Evolutionary conservation across 116 monocot genomes (phyloP).

Genomic region (Cymodocea nodosa): DNA sequence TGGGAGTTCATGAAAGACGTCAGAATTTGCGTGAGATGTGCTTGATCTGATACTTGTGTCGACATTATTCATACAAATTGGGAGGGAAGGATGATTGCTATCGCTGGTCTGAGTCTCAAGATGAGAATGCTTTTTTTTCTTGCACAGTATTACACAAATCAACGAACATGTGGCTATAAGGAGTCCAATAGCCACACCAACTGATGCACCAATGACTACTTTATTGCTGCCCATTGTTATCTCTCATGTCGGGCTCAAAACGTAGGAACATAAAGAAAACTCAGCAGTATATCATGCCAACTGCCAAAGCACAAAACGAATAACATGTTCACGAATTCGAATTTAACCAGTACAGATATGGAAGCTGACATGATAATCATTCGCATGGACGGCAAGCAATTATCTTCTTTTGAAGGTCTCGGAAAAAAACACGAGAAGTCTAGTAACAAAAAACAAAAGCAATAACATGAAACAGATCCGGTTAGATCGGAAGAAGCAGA

Average conservation of each 20-base stretch:
- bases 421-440: no score
- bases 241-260: neutral
- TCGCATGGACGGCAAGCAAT: no score
- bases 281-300: neutral
- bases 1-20: constrained; percentile 11
- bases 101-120: constrained; percentile 13
- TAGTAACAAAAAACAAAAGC: no score
- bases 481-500: no score
- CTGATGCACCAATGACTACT: constrained; percentile 48
- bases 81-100: constrained; percentile 26
- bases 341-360: no score
- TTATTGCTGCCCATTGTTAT: neutral
- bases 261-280: neutral
- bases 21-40: constrained; percentile 45
- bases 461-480: no score
- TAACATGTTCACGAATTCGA: neutral
- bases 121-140: constrained; percentile 23
- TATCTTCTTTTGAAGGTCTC: no score
- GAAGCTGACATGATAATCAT: no score
- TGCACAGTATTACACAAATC: constrained; percentile 32
- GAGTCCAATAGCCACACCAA: constrained; percentile 50
- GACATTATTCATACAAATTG: constrained; percentile 42
- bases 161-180: constrained; percentile 42
- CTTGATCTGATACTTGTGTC: constrained; percentile 47
- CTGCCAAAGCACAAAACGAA: neutral